Base-by-base conservation (phyloP, 176 grass and related monocot genomes). In the Dactylis glomerata region DNA sequence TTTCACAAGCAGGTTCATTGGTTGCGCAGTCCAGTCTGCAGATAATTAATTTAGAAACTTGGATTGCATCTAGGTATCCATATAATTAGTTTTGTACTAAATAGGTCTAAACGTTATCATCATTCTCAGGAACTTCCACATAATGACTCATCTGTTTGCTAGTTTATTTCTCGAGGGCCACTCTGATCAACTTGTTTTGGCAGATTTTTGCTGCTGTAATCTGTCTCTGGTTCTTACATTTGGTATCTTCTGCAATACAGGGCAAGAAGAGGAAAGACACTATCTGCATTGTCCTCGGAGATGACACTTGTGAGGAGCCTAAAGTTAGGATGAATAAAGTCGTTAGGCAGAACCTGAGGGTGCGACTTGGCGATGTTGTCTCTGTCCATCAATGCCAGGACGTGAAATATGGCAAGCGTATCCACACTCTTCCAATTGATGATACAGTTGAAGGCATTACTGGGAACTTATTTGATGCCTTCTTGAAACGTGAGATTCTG, bases 301-400 rank as follows among this genome's bases (percentile, higher is more conserved):
- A 95, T 79, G 93, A 95, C 19, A 89, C 90, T 14, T 95, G 90
- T 28, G 93, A 95, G 38, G 93, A 95, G 80, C 88, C 90, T 17
- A 95, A 92, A 75, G 85, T 97, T 62, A 89, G 91, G 64, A 92
- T 97, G 89, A 97, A 97, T 76, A 97, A 92, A 80, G 91, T 97
- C 79, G 89, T 97, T 0, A 84, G 94, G 64, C 82, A 82, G 83
- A 95, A 91, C 73, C 83, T 92, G 19, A 87, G 93, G 64, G 90
- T 95, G 27, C 79, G 90, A 55, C 82, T 97, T 23, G 94, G 91
- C 3, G 89, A 97, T 70, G 87, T 97, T 11, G 70, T 97, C 44
- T 97, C 94, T 14, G 94, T 97, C 17, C 94, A 97, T 65, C 94
- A 94, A 57, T 97, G 94, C 78, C 94, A 90, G 83, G 91, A 97